Evolutionary conservation across 306 rosid species (phyloP), one percentile per base, ranked within the genome.

Genomic region (Herpetospermum pedunculosum): DNA sequence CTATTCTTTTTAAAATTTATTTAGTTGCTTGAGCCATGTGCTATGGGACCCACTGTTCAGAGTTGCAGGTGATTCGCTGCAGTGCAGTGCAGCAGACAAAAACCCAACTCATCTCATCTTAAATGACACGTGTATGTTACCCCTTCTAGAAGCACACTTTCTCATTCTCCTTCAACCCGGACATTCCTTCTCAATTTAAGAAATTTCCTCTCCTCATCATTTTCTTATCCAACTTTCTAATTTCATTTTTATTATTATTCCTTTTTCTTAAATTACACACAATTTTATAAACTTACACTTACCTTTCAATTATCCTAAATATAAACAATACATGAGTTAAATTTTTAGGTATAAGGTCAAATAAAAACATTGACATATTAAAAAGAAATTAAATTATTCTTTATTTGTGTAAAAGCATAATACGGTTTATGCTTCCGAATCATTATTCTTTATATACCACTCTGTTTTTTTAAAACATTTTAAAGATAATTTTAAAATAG

Each of bases 61-160:
- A 37, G 48, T 37, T 4, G 48, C 46, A 35, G 9, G 18, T 10
- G 16, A 54, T 54, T 53, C 25, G 60, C 16, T 44, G 6, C 49
- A n/a, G n/a, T 44, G 49, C 49, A n/a, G 18, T 23, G 63, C 35
- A 57, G 19, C 63, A 28, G 10, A 28, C 64, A 12, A 12, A 12
- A 57, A 5, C 38, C 64, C 64, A 25, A 2, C 52, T 32, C 46
- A 9, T 14, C 4, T 8, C n/a, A 19, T 21, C 21, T 52, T 8
- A 58, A 63, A 37, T 14, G 71, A 64, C 71, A 64, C 71, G 71
- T 64, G 71, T 37, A 4, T 49, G 3, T 12, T 54, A 25, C 10
- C 18, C 30, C 71, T 64, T 64, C 71, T 64, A 64, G 71, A 64
- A 64, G 32, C 18, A 30, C 46, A 64, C 71, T 37, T 64, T 38